Base-by-base conservation (phyloP, 768 basidiomycete species). In the Kwoniella newhampshirensis region DNA sequence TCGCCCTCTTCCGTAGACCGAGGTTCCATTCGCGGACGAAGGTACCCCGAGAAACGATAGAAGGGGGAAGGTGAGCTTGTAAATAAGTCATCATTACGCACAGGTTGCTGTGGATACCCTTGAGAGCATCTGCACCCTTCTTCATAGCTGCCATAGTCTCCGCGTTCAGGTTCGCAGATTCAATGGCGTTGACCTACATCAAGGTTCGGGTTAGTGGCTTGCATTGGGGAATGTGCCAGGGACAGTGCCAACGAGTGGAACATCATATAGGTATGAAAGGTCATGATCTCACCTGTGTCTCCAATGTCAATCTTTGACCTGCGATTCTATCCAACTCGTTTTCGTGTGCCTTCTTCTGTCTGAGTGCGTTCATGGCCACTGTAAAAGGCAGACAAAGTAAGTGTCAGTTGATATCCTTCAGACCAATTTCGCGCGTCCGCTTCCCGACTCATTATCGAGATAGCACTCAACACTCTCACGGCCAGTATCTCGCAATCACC, bases 91-190 rank as follows among this genome's bases (percentile, higher is more conserved):
- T 8, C 9, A 37, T 37, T 25, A 86, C 91, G 74, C 61, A 96
- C 93, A 96, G 81, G 71, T 85, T 85, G 42, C 86, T 86, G 67
- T 98, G 94, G 51, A 98, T 96, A 45, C 84, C 82, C 77, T 87
- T 87, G 76, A 98, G 83, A 25, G 88, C 96, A 59, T 87, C 85
- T 0, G 91, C 83, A 35, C 89, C 94, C 77, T 88, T 88, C 87
- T 92, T 96, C 89, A 99, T 96, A 25, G 89, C 92, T 20, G 84
- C 81, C 88, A 99, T 91, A 13, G 92, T 97, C 82, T 97, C 92
- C 71, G 88, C 87, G 76, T 99, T 98, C 77, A 98, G 82, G 80
- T 97, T 98, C 41, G 96, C 96, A 15, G 89, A 90, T 77, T 98
- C 96, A 42, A 98, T 83, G 18, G 94, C 94, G 78, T 93, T 93